phyloP scores from a whole-genome alignment of 1,284 basidiomycete genomes.

The Marasmius tenuissimus region DNA sequence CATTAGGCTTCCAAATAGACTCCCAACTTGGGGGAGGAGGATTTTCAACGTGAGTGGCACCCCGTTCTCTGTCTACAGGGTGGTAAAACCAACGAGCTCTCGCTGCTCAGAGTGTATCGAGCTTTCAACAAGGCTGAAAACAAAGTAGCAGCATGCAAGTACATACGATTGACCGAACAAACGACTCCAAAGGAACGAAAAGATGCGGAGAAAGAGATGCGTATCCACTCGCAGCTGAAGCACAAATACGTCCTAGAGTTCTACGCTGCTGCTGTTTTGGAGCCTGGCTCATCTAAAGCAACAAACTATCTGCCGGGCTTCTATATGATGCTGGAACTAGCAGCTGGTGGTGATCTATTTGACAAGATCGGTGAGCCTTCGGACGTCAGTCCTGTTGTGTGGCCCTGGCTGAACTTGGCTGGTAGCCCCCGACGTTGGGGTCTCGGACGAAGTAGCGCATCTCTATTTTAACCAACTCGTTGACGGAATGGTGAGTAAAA shows the following conservation, averaged over 20 bases:
- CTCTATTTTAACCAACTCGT: constrained; percentile 91
- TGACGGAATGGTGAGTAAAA: constrained; percentile 63
- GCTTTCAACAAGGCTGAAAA: constrained; percentile 71
- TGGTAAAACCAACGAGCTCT: neutral
- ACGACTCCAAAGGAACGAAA: constrained; percentile 71
- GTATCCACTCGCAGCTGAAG: constrained; percentile 84
- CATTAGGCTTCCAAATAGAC: constrained; percentile 66
- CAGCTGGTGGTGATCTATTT: constrained; percentile 93
- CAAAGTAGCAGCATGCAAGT: constrained; percentile 83
- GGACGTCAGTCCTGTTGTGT: neutral
- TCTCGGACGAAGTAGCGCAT: constrained; percentile 88
- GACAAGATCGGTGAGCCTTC: constrained; percentile 91
- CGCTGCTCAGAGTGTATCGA: constrained; percentile 67
- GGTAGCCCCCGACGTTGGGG: constrained; percentile 82
- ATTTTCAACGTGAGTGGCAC: constrained; percentile 67
- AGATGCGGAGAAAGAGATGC: constrained; percentile 90
- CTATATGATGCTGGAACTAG: constrained; percentile 93
- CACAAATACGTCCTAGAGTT: constrained; percentile 87
- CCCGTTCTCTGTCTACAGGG: neutral
- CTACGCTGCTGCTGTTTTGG: constrained; percentile 74
- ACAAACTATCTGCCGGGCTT: constrained; percentile 71
- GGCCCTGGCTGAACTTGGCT: neutral
- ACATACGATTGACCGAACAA: constrained; percentile 62
- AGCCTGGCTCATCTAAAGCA: constrained; percentile 51
- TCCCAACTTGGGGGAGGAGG: constrained; percentile 83